phyloP scores from a whole-genome alignment of 2,329 filamentous ascomycete genomes.

The Aspergillus chevalieri region DNA sequence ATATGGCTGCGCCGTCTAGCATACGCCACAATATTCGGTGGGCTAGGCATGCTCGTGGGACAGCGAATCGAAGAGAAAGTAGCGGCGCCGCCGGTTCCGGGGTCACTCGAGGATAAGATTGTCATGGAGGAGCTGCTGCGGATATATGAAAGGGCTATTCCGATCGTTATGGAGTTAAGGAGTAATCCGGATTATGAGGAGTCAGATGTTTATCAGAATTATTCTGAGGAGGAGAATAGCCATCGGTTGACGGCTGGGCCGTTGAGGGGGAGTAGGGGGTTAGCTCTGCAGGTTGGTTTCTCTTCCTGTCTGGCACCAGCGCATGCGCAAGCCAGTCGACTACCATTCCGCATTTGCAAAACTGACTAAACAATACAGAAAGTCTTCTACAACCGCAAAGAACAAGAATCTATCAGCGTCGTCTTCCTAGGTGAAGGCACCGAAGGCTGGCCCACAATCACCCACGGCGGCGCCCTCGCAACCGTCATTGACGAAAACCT shows the following conservation, averaged over 20 bases:
- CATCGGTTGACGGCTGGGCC: slow-evolving; percentile 34
- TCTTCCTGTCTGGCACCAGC: background rate
- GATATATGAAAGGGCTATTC: slow-evolving; percentile 27
- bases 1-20: slow-evolving; percentile 31
- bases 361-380: slow-evolving; percentile 41
- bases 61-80: slow-evolving; percentile 19
- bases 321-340: background rate
- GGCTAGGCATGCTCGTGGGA: slow-evolving; percentile 23
- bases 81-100: slow-evolving; percentile 25
- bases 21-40: slow-evolving; percentile 30
- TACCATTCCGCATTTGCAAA: background rate
- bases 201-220: slow-evolving; percentile 31
- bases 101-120: slow-evolving; percentile 27
- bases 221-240: slow-evolving; percentile 28
- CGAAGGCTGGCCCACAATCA: slow-evolving; percentile 64
- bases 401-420: slow-evolving; percentile 56
- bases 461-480: slow-evolving; percentile 65
- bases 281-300: slow-evolving; percentile 35
- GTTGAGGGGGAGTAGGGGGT: slow-evolving; percentile 34
- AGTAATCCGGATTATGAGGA: slow-evolving; percentile 35
- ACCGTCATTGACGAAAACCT: slow-evolving; percentile 65
- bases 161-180: slow-evolving; percentile 33
- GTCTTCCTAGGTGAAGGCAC: slow-evolving; percentile 61
- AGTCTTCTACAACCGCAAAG: slow-evolving; percentile 57
- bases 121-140: slow-evolving; percentile 24